Evolutionary conservation across 495 filamentous ascomycete genomes (phyloP).

Genomic region (Oidiodendron maius): DNA sequence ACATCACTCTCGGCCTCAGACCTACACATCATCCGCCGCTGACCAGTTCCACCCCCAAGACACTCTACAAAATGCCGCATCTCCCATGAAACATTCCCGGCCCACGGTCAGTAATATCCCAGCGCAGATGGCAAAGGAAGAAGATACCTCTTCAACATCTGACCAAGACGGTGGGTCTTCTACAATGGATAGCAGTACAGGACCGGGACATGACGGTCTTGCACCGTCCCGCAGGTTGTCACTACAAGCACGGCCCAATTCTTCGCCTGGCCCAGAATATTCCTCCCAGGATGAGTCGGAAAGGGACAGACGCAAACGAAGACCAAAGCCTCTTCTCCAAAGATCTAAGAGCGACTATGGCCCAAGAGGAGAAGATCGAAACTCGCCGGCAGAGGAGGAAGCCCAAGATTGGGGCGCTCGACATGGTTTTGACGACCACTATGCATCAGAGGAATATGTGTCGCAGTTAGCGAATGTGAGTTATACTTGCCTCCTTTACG

Average conservation of each 20-base stretch:
- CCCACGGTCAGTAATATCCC: slow-evolving; percentile 20
- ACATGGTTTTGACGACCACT: slow-evolving; percentile 66
- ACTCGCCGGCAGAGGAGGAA: slow-evolving; percentile 29
- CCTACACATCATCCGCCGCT: slow-evolving; percentile 27
- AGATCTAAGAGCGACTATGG: slow-evolving; percentile 71
- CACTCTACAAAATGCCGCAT: slow-evolving; percentile 12
- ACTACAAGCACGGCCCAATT: slow-evolving; percentile 14
- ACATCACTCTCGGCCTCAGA: slow-evolving; percentile 35
- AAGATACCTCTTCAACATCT: background rate
- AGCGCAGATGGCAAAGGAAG: slow-evolving; percentile 7
- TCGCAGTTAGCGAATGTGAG: slow-evolving; percentile 50
- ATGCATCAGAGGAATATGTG: slow-evolving; percentile 59
- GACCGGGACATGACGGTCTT: background rate
- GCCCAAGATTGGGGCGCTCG: slow-evolving; percentile 47
- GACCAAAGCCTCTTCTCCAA: slow-evolving; percentile 51
- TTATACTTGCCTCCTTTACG: slow-evolving; percentile 27
- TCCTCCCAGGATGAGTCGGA: slow-evolving; percentile 23
- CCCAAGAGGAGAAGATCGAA: slow-evolving; percentile 35
- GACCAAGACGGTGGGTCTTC: slow-evolving; percentile 4
- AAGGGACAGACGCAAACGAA: slow-evolving; percentile 18
- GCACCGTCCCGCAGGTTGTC: background rate
- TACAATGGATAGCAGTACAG: background rate
- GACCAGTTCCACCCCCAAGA: slow-evolving; percentile 9
- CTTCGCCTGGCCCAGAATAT: slow-evolving; percentile 13
- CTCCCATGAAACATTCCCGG: slow-evolving; percentile 7